Evolutionary conservation across 2,329 filamentous ascomycete genomes (phyloP).

Genomic region (Dothistroma septosporum): DNA sequence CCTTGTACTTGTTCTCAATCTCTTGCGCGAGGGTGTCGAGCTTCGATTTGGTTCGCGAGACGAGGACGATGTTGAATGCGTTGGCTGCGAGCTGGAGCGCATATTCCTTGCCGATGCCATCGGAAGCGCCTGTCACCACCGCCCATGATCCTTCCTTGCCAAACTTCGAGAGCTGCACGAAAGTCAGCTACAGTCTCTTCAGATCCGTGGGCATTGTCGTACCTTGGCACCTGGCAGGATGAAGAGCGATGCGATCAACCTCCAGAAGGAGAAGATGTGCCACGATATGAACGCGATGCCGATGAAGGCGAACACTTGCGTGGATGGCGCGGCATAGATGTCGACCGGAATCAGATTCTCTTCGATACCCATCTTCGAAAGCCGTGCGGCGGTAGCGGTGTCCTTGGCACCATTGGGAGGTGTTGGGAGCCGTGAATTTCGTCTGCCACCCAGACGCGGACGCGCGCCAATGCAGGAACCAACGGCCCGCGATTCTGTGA

Average conservation of each 20-base stretch:
- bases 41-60: conserved; percentile 93
- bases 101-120: conserved; percentile 96
- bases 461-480: neutral
- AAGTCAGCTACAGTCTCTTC: conserved; percentile 6
- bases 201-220: neutral
- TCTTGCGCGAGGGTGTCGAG: conserved; percentile 72
- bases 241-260: conserved; percentile 47
- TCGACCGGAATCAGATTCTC: conserved; percentile 23
- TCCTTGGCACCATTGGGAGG: neutral
- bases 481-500: neutral
- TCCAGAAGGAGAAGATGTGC: conserved; percentile 45
- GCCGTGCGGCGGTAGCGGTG: neutral
- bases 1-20: conserved; percentile 65
- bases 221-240: conserved; percentile 38
- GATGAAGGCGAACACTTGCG: conserved; percentile 35
- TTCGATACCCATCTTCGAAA: conserved; percentile 17
- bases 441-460: neutral
- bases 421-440: neutral
- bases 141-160: conserved; percentile 91
- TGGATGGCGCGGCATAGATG: conserved; percentile 30
- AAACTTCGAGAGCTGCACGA: conserved; percentile 72
- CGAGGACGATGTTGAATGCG: conserved; percentile 90
- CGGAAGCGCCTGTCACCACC: conserved; percentile 88
- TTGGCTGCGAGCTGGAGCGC: conserved; percentile 82
- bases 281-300: conserved; percentile 37